These are phyloP conservation scores for Cyberlindnera amylophila DNA, from an alignment of 805 yeast genomes.

Conservation along the genomic window DNA sequence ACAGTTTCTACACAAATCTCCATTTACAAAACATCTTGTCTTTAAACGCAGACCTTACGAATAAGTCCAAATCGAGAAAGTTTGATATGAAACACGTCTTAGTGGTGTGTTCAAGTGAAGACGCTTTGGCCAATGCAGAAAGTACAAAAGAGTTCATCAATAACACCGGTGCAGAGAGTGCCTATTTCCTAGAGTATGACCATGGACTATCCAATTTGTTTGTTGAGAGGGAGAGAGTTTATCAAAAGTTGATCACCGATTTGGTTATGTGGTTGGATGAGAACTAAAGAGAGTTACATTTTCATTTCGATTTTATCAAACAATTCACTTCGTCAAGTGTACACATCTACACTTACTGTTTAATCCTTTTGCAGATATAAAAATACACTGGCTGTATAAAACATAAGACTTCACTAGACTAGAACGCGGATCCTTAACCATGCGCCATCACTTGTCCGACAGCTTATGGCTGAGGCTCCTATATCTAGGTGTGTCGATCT, in stretches of 20 bases:
- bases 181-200: conserved; percentile 13
- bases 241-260: conserved; percentile 14
- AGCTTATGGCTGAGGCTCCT: no score
- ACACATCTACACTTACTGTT: no score
- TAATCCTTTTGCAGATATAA: no score
- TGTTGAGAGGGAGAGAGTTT: conserved; percentile 20
- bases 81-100: conserved; percentile 16
- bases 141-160: conserved; percentile 11
- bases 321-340: no score
- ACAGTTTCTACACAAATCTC: conserved; percentile 7
- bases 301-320: no score
- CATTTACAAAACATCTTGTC: conserved; percentile 7
- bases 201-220: conserved; percentile 21
- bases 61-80: conserved; percentile 3
- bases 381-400: no score
- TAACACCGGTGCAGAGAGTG: conserved; percentile 14
- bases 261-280: conserved; percentile 20
- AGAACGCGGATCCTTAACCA: no score
- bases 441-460: no score
- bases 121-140: conserved; percentile 6
- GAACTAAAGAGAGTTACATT: no score
- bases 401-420: no score
- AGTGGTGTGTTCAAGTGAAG: conserved; percentile 16
- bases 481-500: no score
- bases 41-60: conserved; percentile 2